Evolutionary conservation across 495 filamentous ascomycete genomes (phyloP).

Genomic region (Penicillium pulvis): DNA sequence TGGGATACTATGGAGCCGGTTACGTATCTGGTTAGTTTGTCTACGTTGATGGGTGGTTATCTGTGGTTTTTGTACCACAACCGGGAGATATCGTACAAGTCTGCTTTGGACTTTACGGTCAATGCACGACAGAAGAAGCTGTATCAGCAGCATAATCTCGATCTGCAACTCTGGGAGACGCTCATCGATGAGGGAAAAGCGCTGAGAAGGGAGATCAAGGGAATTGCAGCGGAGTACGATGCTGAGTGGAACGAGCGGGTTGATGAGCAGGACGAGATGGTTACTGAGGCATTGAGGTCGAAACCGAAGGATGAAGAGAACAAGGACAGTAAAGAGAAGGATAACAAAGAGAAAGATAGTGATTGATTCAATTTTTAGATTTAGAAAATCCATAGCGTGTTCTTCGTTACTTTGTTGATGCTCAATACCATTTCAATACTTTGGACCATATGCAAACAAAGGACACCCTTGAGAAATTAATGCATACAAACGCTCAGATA

Average conservation of each 20-base stretch:
- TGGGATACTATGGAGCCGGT: slow-evolving; percentile 95
- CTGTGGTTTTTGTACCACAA: slow-evolving; percentile 94
- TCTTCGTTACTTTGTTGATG: neutral
- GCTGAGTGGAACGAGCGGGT: slow-evolving; percentile 88
- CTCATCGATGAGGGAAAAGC: slow-evolving; percentile 81
- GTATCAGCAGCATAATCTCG: slow-evolving; percentile 74
- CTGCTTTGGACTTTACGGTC: slow-evolving; percentile 84
- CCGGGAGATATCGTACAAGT: slow-evolving; percentile 81
- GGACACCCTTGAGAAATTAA: neutral
- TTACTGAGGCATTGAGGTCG: slow-evolving; percentile 69
- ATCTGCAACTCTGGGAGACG: slow-evolving; percentile 72
- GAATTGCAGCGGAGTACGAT: slow-evolving; percentile 84
- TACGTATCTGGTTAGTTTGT: slow-evolving; percentile 82
- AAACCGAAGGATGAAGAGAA: slow-evolving; percentile 56
- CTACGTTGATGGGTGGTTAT: slow-evolving; percentile 85
- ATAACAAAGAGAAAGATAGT: slow-evolving; percentile 34
- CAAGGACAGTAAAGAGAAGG: slow-evolving; percentile 43
- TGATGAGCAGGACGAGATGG: slow-evolving; percentile 74
- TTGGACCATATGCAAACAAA: slow-evolving; percentile 6
- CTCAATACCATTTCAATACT: neutral
- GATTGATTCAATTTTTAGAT: slow-evolving; percentile 8
- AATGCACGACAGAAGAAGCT: slow-evolving; percentile 73
- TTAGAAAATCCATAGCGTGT: slow-evolving; percentile 1
- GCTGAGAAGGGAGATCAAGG: slow-evolving; percentile 77
- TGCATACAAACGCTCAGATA: neutral